Base-by-base conservation (phyloP, 495 filamentous ascomycete genomes). In the Annulohypoxylon stygium region DNA sequence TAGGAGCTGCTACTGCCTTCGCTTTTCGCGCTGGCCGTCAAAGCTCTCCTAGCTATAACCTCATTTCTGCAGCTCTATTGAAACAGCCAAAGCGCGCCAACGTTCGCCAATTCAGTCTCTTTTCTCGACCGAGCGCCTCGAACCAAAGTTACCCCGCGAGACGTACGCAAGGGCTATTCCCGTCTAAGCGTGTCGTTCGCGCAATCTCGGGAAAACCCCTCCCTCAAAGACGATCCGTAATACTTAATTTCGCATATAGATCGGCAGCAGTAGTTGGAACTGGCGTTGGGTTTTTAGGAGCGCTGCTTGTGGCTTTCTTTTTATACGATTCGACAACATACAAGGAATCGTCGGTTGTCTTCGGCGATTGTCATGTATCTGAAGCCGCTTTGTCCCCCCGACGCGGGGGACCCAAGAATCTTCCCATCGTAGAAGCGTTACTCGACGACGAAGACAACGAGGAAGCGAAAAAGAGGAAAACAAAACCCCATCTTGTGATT, bases 291-390 rank as follows among this genome's bases (percentile, higher is more conserved):
- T 77, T 88, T 41, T 4, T 88, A 8, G 81, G 82, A 50, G 61
- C 78, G 11, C 79, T 86, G 20, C 86, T 98, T 2, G 76, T 93
- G 30, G 92, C 86, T 11, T 97, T 99, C 85, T 98, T 99, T 83
- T 74, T 96, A 74, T 99, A 97, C 81, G 97, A 99, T 85, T 90
- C 93, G 14, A 92, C 89, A 53, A 98, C 97, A 10, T 98, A 98
- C 81, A 89, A 89, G 50, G 90, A 93, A 67, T 83, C 88, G 54
- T 80, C 87, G 0, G 33, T 75, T 16, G 86, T 80, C 14, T 86
- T 86, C 51, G 83, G 83, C 65, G 95, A 98, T 73, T 88, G 97
- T 70, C 88, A 90, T 51, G 91, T 99, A 8, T 93, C 96, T 0
- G 88, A 94, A 71, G 78, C 92, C 20, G 97, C 97, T 0, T 82